phyloP scores from a whole-genome alignment of 768 basidiomycete species.

The Auriculariales sp. region DNA sequence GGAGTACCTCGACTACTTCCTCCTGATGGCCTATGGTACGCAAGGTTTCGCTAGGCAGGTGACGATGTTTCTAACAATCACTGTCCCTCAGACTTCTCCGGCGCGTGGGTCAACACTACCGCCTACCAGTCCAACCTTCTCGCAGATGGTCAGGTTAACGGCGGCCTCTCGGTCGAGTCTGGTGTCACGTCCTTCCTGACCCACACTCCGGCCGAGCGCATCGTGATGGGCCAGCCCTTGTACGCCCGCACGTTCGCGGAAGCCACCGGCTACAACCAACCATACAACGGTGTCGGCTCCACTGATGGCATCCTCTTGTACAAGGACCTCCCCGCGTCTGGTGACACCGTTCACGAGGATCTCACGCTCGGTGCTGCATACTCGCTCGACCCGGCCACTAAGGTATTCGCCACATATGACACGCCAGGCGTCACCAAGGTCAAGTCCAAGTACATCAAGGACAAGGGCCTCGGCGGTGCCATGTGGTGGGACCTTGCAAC shows the following conservation, averaged over 20 bases:
- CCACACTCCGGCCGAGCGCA: slow-evolving; percentile 16
- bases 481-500: slow-evolving; percentile 6
- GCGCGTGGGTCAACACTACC: slow-evolving; percentile 17
- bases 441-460: slow-evolving; percentile 20
- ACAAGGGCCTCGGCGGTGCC: slow-evolving; percentile 16
- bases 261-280: slow-evolving; percentile 17
- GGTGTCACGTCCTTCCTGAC: slow-evolving; percentile 15
- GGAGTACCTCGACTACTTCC: slow-evolving; percentile 20
- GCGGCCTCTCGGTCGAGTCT: slow-evolving; percentile 15
- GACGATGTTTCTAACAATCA: not conserved
- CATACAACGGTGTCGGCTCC: slow-evolving; percentile 16
- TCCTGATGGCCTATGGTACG: slow-evolving; percentile 18
- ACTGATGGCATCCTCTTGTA: slow-evolving; percentile 20
- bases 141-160: slow-evolving; percentile 8
- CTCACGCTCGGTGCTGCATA: slow-evolving; percentile 17
- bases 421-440: slow-evolving; percentile 14
- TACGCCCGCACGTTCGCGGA: slow-evolving; percentile 21
- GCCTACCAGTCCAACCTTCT: slow-evolving; percentile 21
- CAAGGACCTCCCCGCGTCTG: slow-evolving; percentile 16
- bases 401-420: slow-evolving; percentile 19
- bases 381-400: slow-evolving; percentile 16
- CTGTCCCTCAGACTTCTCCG: slow-evolving; percentile 15
- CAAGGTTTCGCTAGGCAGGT: not conserved
- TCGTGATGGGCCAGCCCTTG: slow-evolving; percentile 21
- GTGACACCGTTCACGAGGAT: slow-evolving; percentile 14